Conservation (phyloP, 2,329 filamentous ascomycete species). For the Diaporthe eres region DNA sequence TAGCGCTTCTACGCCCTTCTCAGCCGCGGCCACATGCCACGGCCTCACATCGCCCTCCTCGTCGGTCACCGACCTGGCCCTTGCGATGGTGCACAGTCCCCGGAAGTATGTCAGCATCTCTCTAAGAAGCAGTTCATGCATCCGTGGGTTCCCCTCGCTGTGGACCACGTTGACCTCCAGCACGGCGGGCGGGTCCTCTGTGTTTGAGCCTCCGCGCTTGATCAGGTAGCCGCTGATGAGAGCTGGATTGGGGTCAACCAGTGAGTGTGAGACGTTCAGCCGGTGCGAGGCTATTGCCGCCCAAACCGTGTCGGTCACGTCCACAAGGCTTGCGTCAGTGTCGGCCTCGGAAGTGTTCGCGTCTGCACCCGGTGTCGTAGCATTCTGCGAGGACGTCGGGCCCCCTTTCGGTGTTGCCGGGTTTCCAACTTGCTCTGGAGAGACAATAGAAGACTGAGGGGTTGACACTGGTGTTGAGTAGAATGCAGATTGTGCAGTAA, state of each 20-base stretch:
- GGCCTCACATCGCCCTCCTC: conserved; percentile 75
- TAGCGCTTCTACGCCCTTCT: conserved; percentile 77
- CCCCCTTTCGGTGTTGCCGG: conserved; percentile 64
- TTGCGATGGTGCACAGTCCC: conserved; percentile 77
- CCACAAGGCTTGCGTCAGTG: conserved; percentile 77
- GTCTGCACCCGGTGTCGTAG: conserved; percentile 63
- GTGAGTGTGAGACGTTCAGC: conserved; percentile 70
- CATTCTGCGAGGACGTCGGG: conserved; percentile 49
- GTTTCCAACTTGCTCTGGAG: conserved; percentile 70
- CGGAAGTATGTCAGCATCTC: conserved; percentile 81
- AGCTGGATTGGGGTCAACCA: conserved; percentile 68
- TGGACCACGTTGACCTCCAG: conserved; percentile 77
- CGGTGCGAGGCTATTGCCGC: conserved; percentile 78
- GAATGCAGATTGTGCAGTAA: conserved; percentile 59
- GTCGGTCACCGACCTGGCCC: conserved; percentile 74
- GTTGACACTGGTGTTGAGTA: conserved; percentile 78
- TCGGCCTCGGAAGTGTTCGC: conserved; percentile 59
- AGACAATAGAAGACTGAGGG: conserved; percentile 71
- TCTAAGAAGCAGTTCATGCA: conserved; percentile 75
- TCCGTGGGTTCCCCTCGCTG: conserved; percentile 65
- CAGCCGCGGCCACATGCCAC: conserved; percentile 82
- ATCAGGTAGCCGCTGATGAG: conserved; percentile 76
- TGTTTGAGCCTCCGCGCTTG: conserved; percentile 70
- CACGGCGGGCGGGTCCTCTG: conserved; percentile 70
- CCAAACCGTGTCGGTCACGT: conserved; percentile 82